These are phyloP conservation scores for Chaetomium tenue DNA, from an alignment of 495 filamentous ascomycete species.

Conservation along the genomic window DNA sequence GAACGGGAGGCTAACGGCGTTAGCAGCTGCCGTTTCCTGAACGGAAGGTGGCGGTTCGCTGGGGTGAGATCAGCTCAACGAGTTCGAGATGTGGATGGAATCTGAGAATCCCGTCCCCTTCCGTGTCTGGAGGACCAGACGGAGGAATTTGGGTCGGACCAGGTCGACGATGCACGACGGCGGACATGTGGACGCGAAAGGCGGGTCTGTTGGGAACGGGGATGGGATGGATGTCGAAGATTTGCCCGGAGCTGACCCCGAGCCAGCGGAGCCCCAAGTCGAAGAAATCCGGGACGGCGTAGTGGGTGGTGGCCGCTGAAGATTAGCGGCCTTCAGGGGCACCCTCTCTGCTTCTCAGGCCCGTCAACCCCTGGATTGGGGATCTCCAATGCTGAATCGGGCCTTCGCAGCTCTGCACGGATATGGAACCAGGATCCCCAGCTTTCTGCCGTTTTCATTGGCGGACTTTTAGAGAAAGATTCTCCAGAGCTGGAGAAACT, in stretches of 20 bases:
- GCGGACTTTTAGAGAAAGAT: slow-evolving; percentile 28
- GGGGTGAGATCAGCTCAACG: background rate
- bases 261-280: no score
- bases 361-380: background rate
- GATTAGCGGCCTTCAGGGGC: slow-evolving; percentile 6
- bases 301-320: background rate
- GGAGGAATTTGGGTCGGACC: slow-evolving; percentile 14
- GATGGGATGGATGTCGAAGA: background rate
- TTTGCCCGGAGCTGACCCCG: no score
- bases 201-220: background rate
- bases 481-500: slow-evolving; percentile 31
- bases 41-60: slow-evolving; percentile 17
- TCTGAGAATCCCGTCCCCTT: slow-evolving; percentile 12
- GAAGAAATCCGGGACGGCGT: no score
- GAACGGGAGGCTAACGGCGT: slow-evolving; percentile 4
- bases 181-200: slow-evolving; percentile 2
- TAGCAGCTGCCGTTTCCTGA: slow-evolving; percentile 4
- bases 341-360: background rate
- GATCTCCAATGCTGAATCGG: background rate
- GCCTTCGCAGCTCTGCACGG: slow-evolving; percentile 11
- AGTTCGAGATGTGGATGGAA: slow-evolving; percentile 18
- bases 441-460: slow-evolving; percentile 18
- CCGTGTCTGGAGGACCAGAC: background rate
- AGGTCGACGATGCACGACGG: background rate
- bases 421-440: background rate